phyloP scores from a whole-genome alignment of 768 basidiomycete species.

The Russula vinacea region DNA sequence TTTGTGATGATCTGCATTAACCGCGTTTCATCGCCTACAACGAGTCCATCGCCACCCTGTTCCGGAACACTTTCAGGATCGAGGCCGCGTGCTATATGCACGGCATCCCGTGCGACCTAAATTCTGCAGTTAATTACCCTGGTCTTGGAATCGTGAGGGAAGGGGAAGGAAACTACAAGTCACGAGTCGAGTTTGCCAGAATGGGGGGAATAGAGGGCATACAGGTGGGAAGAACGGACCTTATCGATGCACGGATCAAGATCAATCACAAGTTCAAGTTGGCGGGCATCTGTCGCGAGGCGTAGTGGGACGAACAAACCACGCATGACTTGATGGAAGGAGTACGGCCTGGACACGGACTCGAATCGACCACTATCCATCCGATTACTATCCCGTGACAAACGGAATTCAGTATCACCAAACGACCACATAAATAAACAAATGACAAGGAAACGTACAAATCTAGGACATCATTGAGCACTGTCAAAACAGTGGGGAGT shows the following conservation, averaged over 20 bases:
- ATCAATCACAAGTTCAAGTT: constrained; percentile 62
- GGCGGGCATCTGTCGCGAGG: constrained; percentile 63
- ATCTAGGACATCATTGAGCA: constrained; percentile 76
- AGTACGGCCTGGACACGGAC: constrained; percentile 63
- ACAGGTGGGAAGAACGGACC: constrained; percentile 38
- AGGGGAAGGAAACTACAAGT: not conserved
- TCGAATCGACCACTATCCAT: constrained; percentile 88
- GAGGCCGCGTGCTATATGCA: constrained; percentile 60
- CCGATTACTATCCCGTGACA: constrained; percentile 52
- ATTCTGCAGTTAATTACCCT: constrained; percentile 3
- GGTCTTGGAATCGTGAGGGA: not conserved
- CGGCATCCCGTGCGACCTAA: constrained; percentile 57
- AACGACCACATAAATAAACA: not conserved
- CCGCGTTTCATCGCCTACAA: constrained; percentile 81
- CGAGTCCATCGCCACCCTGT: constrained; percentile 58
- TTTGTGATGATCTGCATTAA: constrained; percentile 81
- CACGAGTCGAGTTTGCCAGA: not conserved
- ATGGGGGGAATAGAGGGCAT: not conserved
- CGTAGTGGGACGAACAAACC: constrained; percentile 69
- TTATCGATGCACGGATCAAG: constrained; percentile 67
- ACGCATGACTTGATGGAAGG: constrained; percentile 74
- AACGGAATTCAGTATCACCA: not conserved
- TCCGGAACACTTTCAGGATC: constrained; percentile 42
- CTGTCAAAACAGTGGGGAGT: constrained; percentile 36
- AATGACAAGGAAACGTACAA: constrained; percentile 45